Evolutionary conservation across 768 basidiomycete genomes (phyloP), one percentile per base, ranked within the genome.

Genomic region (Leucosporidium scottii): DNA sequence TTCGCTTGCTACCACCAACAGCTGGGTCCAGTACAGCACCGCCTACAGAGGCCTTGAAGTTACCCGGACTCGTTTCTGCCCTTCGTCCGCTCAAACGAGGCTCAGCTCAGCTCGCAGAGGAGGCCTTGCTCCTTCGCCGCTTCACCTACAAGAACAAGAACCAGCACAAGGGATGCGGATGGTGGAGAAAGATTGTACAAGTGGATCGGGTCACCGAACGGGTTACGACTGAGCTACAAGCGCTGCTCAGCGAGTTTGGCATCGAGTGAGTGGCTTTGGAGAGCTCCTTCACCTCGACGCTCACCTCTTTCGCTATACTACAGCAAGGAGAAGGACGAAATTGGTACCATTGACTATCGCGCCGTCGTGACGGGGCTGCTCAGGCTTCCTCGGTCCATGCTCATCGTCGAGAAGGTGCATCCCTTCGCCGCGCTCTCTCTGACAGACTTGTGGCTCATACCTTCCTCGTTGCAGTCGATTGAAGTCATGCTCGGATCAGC

Each of bases 71-170:
- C 54, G 62, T 72, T 44, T 72, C 71, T 8, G 47, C 65, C 23
- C 59, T 69, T 9, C 71, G 71, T 13, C 71, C 71, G 10, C 7
- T 72, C 71, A 57, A 51, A 21, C 67, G 71, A 17, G 21, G 55
- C 31, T 30, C 51, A 18, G 6, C 44, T 0, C 65, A 69, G 20
- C 58, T 69, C 31, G 23, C 50, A 4, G 67, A 68, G 31, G 71
- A 72, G 53, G 31, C 51, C 0, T 13, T 31, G 15, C 51, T 72
- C 36, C 49, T 72, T 4, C 59, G 65, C 27, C 62, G 71, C 49
- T 69, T 72, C 65, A 64, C 67, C 17, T 72, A 72, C 71, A 72
- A 72, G 65, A 68, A 72, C 67, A 69, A 69, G 65, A 72, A 72
- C 30, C 71, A 72, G 54, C 62, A 64, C 67, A 72, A 72, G 57